A percentile compares a stretch with the other conserved stretches of the same genome.
phyloP scores from a whole-genome alignment of 1,139 yeast genomes.

The Taphrina flavorubra region DNA sequence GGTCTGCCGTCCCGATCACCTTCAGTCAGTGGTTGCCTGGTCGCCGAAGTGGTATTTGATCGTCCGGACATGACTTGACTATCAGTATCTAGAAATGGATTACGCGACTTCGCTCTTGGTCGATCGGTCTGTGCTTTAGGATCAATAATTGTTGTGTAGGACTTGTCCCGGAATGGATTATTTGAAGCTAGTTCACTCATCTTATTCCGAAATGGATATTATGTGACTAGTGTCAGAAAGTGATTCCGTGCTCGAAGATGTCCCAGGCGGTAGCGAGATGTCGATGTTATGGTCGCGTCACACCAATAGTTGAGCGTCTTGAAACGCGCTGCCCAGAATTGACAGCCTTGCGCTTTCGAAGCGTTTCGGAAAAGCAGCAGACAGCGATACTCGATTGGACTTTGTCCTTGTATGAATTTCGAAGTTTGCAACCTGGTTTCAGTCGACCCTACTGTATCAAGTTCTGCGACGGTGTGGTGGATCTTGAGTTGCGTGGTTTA shows the following conservation, averaged over 20 bases:
- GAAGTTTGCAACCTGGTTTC: too few species aligned
- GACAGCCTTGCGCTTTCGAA: background rate
- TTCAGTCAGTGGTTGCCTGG: background rate
- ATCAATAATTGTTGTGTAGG: background rate
- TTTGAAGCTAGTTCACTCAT: conserved; percentile 25
- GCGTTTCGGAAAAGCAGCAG: background rate
- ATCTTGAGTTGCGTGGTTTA: background rate
- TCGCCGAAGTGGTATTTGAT: background rate
- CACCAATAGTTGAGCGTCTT: background rate
- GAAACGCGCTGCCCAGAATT: background rate
- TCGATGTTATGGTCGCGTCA: background rate
- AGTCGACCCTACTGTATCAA: too few species aligned
- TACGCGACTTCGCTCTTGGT: background rate
- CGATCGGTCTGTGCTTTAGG: background rate
- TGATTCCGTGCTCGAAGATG: too few species aligned
- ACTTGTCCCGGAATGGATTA: conserved; percentile 35
- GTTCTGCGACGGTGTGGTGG: background rate
- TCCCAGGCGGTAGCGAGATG: background rate
- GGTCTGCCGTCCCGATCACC: background rate
- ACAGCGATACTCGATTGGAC: too few species aligned
- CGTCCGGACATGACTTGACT: background rate
- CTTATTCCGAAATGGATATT: background rate
- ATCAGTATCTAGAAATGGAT: conserved; percentile 32
- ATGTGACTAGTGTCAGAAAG: too few species aligned
- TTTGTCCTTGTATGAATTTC: too few species aligned